Base-by-base conservation (phyloP, 371 early-diverging fungal species). In the Mucor irregularis region DNA sequence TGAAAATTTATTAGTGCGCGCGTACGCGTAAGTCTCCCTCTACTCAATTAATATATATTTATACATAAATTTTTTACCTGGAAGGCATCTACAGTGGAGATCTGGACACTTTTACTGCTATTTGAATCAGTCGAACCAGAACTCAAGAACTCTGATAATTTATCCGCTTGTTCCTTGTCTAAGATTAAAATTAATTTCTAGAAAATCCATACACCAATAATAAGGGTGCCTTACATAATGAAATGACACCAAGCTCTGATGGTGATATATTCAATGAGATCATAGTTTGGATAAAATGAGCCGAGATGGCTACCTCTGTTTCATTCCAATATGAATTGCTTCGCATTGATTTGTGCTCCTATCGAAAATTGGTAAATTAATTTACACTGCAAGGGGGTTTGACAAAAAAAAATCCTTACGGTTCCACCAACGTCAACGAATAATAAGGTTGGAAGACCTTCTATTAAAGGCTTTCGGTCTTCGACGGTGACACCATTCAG, bases 71-170 rank as follows among this genome's bases (percentile, higher is more conserved):
- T n/a, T n/a, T n/a, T 30, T 64, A 71, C 66, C 54, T 73, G 90
- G 62, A 93, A 95, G 0, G 93, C 89, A 65, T 95, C 95, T 0
- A 93, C 92, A 0, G 94, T 94, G 6, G 90, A 88, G 69, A 66
- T 68, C 64, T 69, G 68, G 17, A 72, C 58, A 40, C 57, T 58
- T 22, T 71, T 62, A 16, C 38, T 58, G 8, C 61, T 45, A 11
- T 38, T 24, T 5, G 49, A 46, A 4, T 51, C 56, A 2, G 58
- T 50, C n/a, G 30, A 17, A 10, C 28, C 26, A 2, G 34, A 22
- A 26, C 17, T 37, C 22, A 88, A 40, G 37, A 68, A 58, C 3
- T 60, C 49, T 6, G 58, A 44, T 5, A 89, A 64, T 16, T 69
- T 51, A 29, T 85, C 87, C 1, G 83, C 86, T 55, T 91, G 90